phyloP scores from a whole-genome alignment of 495 filamentous ascomycete genomes.

The Penicillium parvum region DNA sequence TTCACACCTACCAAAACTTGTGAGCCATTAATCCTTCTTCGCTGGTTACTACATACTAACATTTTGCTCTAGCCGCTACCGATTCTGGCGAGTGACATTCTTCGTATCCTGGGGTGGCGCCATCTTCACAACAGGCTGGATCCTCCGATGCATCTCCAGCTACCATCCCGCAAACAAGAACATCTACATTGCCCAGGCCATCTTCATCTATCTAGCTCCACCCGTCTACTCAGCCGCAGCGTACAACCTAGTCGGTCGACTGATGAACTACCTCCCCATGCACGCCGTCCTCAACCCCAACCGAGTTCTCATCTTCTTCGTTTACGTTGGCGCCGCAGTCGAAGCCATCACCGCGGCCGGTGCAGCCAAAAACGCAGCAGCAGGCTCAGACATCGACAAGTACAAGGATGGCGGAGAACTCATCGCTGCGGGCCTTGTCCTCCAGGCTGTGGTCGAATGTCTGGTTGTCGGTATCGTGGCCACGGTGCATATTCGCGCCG shows the following conservation, averaged over 20 bases:
- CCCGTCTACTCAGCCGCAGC: slow-evolving; percentile 54
- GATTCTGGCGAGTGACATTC: slow-evolving; percentile 42
- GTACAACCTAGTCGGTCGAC: slow-evolving; percentile 53
- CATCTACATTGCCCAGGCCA: slow-evolving; percentile 48
- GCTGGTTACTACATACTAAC: background rate
- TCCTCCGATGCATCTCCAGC: slow-evolving; percentile 34
- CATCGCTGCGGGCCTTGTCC: slow-evolving; percentile 29
- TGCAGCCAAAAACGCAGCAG: slow-evolving; percentile 33
- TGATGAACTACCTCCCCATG: slow-evolving; percentile 47
- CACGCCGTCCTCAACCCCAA: slow-evolving; percentile 38
- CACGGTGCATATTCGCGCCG: slow-evolving; percentile 29
- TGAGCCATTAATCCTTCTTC: slow-evolving; percentile 5
- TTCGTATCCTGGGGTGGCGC: slow-evolving; percentile 38
- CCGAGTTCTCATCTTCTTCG: slow-evolving; percentile 32
- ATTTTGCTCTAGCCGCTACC: slow-evolving; percentile 23
- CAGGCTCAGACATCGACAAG: slow-evolving; percentile 6
- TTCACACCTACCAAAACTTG: slow-evolving; percentile 41
- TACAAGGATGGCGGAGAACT: slow-evolving; percentile 28
- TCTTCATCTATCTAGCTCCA: slow-evolving; percentile 50
- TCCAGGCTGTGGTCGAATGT: slow-evolving; percentile 34
- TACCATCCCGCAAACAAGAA: slow-evolving; percentile 28
- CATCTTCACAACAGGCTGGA: slow-evolving; percentile 43
- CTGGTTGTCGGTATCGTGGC: slow-evolving; percentile 31
- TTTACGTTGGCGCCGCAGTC: slow-evolving; percentile 33
- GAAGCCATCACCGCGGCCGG: slow-evolving; percentile 36